Evolutionary conservation across 2,329 filamentous ascomycete genomes (phyloP), one percentile per base, ranked within the genome.

Genomic region (Arachnomyces sp.): DNA sequence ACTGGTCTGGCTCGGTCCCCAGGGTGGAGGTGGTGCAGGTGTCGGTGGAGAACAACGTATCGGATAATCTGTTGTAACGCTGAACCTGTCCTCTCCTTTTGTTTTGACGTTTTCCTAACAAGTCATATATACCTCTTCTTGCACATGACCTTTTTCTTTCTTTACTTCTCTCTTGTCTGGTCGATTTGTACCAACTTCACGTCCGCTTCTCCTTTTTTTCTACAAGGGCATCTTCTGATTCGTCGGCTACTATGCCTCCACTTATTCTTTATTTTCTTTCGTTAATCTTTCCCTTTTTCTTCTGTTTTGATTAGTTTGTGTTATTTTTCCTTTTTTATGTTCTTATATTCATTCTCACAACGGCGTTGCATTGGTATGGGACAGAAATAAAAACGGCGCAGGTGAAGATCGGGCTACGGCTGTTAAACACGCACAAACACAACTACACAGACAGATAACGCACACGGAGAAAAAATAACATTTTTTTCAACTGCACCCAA

Each of bases 1-100:
- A 44, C 55, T 67, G 15, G 63, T 67, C 28, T 67, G 64, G 64
- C 58, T 67, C 38, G 61, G 61, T 29, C 58, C 62, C 40, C 57
- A 61, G 50, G 57, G 56, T 38, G 60, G 59, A 36, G 60, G 58
- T 42, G 60, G 59, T 39, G 59, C 54, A 35, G 60, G 58, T 49
- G 42, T 62, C 34, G 54, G 49, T 38, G 56, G 50, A 49, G 40
- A 51, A 49, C 39, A 53, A 50, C 54, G 54, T 39, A 48, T 51
- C 45, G 50, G 53, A 44, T 53, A 54, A 49, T 55, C 48, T 52
- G 44, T 28, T 43, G 34, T 34, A 42, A 47, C 52, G 47, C 44
- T 49, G 53, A 51, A 43, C 46, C 47, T 46, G 59, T 57, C 58
- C 59, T 54, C 21, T 25, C 21, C 21, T 58, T 58, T 51, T 58